These are phyloP conservation scores for Luffa aegyptiaca DNA, from an alignment of 306 rosid species.

Conservation along the genomic window DNA sequence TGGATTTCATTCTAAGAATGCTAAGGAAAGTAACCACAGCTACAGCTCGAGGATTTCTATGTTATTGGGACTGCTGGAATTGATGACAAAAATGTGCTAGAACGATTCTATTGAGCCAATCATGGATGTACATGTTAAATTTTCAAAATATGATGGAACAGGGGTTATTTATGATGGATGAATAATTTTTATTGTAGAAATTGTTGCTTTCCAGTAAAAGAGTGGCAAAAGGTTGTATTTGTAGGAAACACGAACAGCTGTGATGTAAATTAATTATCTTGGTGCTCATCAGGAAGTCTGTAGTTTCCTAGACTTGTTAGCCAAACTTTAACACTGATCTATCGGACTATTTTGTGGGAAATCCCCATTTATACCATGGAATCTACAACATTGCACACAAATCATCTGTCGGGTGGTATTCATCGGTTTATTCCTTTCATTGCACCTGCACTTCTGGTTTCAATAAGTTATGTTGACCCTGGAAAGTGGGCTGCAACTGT, in stretches of 20 bases:
- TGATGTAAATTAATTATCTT: conserved; percentile 12
- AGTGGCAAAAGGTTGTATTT: conserved; percentile 7
- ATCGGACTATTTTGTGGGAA: conserved; percentile 18
- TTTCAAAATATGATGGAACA: conserved; percentile 1
- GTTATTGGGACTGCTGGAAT: conserved; percentile 8
- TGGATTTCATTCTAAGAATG: conserved; percentile 21
- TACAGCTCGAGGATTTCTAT: conserved; percentile 6
- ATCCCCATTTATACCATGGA: conserved; percentile 41
- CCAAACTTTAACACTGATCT: conserved; percentile 10
- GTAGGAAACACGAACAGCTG: conserved; percentile 9
- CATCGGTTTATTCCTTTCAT: conserved; percentile 47
- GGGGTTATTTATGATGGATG: conserved; percentile 9
- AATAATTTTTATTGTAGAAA: conserved; percentile 10
- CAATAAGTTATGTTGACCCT: conserved; percentile 87
- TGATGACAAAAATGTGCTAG: conserved; percentile 18
- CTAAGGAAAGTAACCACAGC: conserved; percentile 20
- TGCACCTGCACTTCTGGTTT: conserved; percentile 60
- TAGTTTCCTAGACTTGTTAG: conserved; percentile 21
- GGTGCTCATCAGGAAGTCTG: conserved; percentile 16
- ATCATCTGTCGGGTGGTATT: conserved; percentile 24
- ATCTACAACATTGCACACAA: conserved; percentile 18
- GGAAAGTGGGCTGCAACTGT: conserved; percentile 87
- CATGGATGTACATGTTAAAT: neutral
- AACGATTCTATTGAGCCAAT: conserved; percentile 10
- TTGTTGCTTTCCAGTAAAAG: conserved; percentile 6